Evolutionary conservation across 768 basidiomycete species (phyloP).

Genomic region (Tylopilus plumbeoviolaceoides): DNA sequence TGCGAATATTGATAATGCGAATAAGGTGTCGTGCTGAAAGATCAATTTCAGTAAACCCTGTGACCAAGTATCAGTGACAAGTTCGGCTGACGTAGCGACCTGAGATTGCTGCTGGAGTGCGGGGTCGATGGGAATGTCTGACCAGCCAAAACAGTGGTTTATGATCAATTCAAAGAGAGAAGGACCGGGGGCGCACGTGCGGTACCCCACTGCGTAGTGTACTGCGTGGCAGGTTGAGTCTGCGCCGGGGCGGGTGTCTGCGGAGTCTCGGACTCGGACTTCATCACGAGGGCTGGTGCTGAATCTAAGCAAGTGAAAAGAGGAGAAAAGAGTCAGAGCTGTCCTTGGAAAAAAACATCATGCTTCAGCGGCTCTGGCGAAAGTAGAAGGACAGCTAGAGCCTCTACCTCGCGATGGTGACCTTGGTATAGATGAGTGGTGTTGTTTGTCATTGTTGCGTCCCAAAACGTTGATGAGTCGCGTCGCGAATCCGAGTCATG

Average conservation of each 20-base stretch:
- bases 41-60: slow-evolving; percentile 6
- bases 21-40: slow-evolving; percentile 42
- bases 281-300: slow-evolving; percentile 29
- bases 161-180: neutral
- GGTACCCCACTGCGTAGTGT: slow-evolving; percentile 39
- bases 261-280: slow-evolving; percentile 38
- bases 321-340: neutral
- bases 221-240: slow-evolving; percentile 28
- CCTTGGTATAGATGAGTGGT: neutral
- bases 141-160: neutral
- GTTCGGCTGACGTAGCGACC: slow-evolving; percentile 39
- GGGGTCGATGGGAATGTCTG: slow-evolving; percentile 65
- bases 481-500: too few relatives aligned
- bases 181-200: slow-evolving; percentile 29
- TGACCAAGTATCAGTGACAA: neutral
- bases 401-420: neutral
- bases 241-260: slow-evolving; percentile 32
- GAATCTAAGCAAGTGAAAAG: neutral
- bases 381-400: neutral
- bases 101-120: slow-evolving; percentile 60
- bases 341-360: neutral
- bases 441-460: neutral
- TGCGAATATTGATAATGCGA: slow-evolving; percentile 43
- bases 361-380: neutral
- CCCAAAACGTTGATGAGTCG: neutral